phyloP scores from a whole-genome alignment of 306 rosid species.

The Vigna hirtella region DNA sequence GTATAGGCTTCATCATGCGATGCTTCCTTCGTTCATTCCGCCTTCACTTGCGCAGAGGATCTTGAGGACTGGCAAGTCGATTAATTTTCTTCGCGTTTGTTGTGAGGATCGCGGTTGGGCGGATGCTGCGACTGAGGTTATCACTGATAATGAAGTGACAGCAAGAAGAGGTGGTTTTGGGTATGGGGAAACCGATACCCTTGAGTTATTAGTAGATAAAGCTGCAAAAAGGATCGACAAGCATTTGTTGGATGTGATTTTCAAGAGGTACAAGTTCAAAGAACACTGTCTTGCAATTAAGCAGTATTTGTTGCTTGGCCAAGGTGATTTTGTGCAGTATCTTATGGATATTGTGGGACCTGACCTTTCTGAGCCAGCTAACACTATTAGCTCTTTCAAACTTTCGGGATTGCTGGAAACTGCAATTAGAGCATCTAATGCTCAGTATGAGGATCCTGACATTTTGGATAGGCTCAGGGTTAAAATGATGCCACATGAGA shows the following conservation, averaged over 20 bases:
- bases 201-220: conserved; percentile 85
- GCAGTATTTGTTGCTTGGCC: conserved; percentile 86
- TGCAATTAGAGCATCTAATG: conserved; percentile 92
- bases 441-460: conserved; percentile 93
- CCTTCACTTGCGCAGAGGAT: conserved; percentile 94
- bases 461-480: conserved; percentile 94
- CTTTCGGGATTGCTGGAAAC: conserved; percentile 91
- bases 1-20: conserved; percentile 80
- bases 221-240: conserved; percentile 95
- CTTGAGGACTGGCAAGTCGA: conserved; percentile 94
- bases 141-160: conserved; percentile 71
- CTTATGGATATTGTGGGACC: conserved; percentile 98
- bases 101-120: conserved; percentile 98
- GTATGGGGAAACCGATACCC: conserved; percentile 94
- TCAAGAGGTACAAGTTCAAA: conserved; percentile 82
- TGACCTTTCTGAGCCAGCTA: conserved; percentile 95
- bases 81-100: conserved; percentile 94
- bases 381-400: conserved; percentile 90
- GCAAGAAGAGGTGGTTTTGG: conserved; percentile 88
- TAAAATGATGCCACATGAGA: conserved; percentile 97
- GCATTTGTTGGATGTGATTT: conserved; percentile 87
- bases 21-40: conserved; percentile 93
- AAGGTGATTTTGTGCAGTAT: conserved; percentile 98
- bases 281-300: conserved; percentile 98
- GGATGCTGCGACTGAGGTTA: conserved; percentile 79